Conservation (phyloP, 2,329 filamentous ascomycete species). For the Diatrype stigma region DNA sequence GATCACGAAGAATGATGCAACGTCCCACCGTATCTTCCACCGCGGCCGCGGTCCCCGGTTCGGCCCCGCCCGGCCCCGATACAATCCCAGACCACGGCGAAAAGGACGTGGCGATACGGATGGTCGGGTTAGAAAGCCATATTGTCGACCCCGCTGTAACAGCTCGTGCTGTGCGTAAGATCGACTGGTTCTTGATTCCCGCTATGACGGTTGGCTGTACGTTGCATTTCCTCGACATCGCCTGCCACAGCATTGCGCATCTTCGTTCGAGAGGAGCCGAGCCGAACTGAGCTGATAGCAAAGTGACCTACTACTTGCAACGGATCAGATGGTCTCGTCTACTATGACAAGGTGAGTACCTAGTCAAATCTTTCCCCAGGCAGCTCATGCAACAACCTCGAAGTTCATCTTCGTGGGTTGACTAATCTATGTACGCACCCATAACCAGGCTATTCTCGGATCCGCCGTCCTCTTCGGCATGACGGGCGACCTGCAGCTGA, state of each 20-base stretch:
- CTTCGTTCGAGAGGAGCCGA: no score
- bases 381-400: no score
- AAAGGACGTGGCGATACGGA: conserved; percentile 52
- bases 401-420: no score
- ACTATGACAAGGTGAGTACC: conserved; percentile 60
- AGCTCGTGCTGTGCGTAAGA: conserved; percentile 58
- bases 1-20: no score
- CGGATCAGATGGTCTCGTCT: conserved; percentile 57
- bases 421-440: not conserved
- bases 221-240: conserved; percentile 6
- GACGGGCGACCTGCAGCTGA: conserved; percentile 63
- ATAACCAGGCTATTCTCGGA: not conserved
- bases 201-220: conserved; percentile 55
- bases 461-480: conserved; percentile 72
- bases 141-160: conserved; percentile 51
- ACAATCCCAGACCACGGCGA: conserved; percentile 18
- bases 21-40: no score
- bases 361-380: no score
- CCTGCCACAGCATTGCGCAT: no score
- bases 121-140: conserved; percentile 55
- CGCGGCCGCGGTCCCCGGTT: not conserved
- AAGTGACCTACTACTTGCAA: not conserved
- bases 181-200: conserved; percentile 64
- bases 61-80: not conserved
- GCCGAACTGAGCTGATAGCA: no score